Conservation (phyloP, 192 early-diverging fungal genomes). For the Spinellus fusiger region DNA sequence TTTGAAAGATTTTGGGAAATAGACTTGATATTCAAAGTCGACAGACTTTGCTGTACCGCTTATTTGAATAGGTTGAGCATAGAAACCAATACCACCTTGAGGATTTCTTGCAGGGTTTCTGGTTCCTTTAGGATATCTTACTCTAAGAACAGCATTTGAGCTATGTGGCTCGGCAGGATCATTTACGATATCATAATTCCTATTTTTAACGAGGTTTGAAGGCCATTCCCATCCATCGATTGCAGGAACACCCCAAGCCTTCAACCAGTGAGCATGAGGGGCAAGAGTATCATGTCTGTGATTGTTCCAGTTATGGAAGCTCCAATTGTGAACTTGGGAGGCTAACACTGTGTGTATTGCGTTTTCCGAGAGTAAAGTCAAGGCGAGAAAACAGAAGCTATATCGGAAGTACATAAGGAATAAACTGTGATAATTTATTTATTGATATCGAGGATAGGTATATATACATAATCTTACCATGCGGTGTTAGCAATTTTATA, state of each 20-base stretch:
- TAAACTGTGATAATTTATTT: no score
- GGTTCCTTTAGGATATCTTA: conserved; percentile 21
- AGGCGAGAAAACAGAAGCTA: no score
- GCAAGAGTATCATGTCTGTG: background rate
- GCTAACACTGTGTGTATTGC: no score
- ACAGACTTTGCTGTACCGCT: background rate
- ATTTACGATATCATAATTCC: conserved; percentile 6
- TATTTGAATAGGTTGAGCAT: conserved; percentile 18
- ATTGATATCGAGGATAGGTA: no score
- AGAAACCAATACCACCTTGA: conserved; percentile 30
- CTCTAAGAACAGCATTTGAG: conserved; percentile 9
- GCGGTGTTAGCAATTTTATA: no score
- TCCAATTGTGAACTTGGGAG: background rate
- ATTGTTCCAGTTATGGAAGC: conserved; percentile 10
- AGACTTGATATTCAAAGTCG: conserved; percentile 29
- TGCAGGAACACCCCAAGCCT: background rate
- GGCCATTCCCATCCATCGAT: conserved; percentile 3
- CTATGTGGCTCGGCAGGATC: conserved; percentile 16
- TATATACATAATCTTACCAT: no score
- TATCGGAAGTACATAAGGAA: no score
- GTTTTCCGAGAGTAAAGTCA: no score
- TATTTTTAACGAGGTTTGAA: background rate
- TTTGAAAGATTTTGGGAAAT: conserved; percentile 41
- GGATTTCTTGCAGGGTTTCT: conserved; percentile 11
- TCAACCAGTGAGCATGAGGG: background rate